These are phyloP conservation scores for Microbotryum silenes-acaulis DNA, from an alignment of 1,284 basidiomycete species.

Conservation along the genomic window DNA sequence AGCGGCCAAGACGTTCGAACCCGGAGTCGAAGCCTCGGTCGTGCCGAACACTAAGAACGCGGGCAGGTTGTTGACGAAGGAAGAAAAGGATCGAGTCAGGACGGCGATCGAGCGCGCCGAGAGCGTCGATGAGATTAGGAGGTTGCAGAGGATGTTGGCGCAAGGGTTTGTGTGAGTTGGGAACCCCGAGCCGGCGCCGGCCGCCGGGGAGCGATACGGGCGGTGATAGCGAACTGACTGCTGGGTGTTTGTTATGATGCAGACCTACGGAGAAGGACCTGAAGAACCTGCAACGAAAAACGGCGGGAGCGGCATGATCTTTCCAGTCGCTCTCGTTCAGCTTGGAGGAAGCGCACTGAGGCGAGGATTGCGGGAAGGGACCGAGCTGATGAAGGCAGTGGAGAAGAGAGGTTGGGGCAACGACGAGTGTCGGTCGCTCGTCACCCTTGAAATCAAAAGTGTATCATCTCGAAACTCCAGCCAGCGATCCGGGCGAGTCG, in stretches of 20 bases:
- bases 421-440: too few species aligned
- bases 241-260: neutral
- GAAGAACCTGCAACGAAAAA: constrained; percentile 26
- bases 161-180: constrained; percentile 27
- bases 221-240: neutral
- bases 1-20: constrained; percentile 49
- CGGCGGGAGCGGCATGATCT: neutral
- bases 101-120: constrained; percentile 83
- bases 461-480: too few species aligned
- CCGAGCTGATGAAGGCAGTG: too few species aligned
- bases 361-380: too few species aligned
- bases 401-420: too few species aligned
- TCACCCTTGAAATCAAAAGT: too few species aligned
- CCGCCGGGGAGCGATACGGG: neutral
- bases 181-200: too few species aligned
- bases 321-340: too few species aligned
- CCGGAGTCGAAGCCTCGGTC: constrained; percentile 32
- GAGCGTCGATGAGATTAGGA: constrained; percentile 82
- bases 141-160: constrained; percentile 71
- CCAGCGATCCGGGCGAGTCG: too few species aligned
- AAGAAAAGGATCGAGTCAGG: constrained; percentile 82
- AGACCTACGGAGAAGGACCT: constrained; percentile 32
- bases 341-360: too few species aligned
- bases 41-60: constrained; percentile 35
- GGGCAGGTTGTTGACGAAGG: constrained; percentile 77